These are phyloP conservation scores for Cylindricascospora bacillispora DNA, from an alignment of 1,139 yeast genomes.

Conservation along the genomic window DNA sequence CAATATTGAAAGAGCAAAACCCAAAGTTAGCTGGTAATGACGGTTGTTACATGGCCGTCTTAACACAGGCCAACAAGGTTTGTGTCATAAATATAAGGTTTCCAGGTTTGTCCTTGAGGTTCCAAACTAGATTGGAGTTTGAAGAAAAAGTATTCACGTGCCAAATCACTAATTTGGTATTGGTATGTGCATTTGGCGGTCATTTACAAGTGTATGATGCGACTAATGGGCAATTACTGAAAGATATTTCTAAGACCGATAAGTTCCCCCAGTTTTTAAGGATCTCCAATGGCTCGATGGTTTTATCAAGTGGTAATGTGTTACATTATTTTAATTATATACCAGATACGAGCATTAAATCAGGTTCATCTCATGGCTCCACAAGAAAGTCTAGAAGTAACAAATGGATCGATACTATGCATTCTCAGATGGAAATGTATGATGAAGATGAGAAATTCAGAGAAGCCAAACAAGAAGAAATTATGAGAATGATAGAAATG, in stretches of 20 bases:
- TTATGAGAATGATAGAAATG: slow-evolving; percentile 13
- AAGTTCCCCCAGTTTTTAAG: slow-evolving; percentile 21
- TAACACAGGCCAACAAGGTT: slow-evolving; percentile 28
- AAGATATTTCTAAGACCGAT: slow-evolving; percentile 22
- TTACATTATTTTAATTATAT: slow-evolving; percentile 21
- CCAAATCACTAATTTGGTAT: slow-evolving; percentile 30
- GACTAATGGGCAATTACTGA: slow-evolving; percentile 29
- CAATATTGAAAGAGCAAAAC: slow-evolving; percentile 19
- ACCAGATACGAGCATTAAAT: slow-evolving; percentile 7
- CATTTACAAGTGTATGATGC: slow-evolving; percentile 49
- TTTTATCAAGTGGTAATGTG: slow-evolving; percentile 20
- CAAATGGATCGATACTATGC: slow-evolving; percentile 21
- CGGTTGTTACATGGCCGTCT: slow-evolving; percentile 38
- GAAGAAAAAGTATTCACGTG: slow-evolving; percentile 22
- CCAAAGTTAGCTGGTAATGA: slow-evolving; percentile 39
- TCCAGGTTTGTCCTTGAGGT: slow-evolving; percentile 15
- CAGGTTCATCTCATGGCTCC: neutral
- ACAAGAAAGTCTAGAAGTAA: slow-evolving; percentile 11
- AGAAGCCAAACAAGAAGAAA: slow-evolving; percentile 13
- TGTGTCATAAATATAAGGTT: slow-evolving; percentile 32
- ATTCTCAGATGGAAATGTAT: slow-evolving; percentile 20
- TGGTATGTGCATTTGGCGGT: slow-evolving; percentile 55
- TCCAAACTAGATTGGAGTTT: slow-evolving; percentile 15
- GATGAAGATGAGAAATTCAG: slow-evolving; percentile 22
- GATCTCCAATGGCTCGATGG: slow-evolving; percentile 22